Evolutionary conservation across 1,284 basidiomycete species (phyloP), one percentile per base, ranked within the genome.

Genomic region (Leucoagaricus sp.): DNA sequence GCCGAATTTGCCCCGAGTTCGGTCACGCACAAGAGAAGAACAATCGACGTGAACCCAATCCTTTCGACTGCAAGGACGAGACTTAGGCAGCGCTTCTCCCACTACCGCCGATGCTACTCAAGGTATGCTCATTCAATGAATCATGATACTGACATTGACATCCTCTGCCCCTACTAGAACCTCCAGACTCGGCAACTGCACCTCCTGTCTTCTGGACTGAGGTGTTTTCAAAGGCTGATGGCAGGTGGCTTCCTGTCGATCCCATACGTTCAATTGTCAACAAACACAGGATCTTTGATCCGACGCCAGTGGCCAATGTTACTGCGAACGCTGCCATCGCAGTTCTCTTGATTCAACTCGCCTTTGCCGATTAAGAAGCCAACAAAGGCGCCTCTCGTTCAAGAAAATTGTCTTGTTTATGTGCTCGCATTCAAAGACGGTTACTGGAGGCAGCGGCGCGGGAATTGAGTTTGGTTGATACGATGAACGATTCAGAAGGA

Each of bases 171-270:
- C 19, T 42, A 53, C 36, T 62, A 77, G 75, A 63, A 28, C 70
- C 74, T 12, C 70, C 75, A 40, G 81, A 87, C 69, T 86, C 86
- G 36, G 74, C 72, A 21, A 74, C 66, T 31, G 80, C 85, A n/a
- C 90, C 95, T 1, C 97, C 96, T 0, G 89, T 96, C 2, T 94
- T 96, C 72, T 99, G 96, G 97, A 94, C 93, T 1, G 97, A 99
- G 72, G 93, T 98, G 0, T 99, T 96, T 72, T 96, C 93, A 26
- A 87, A 93, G 17, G 87, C 95, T 1, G 95, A 98, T 72, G 87
- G 85, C 45, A 86, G 87, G 40, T 99, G 96, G 96, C 78, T 98
- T 17, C 90, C 94, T 0, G 88, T 98, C 41, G 97, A 99, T 70
- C 93, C 94, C 3, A 82, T 96, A 26, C 85, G 90, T 10, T 86